Conservation (phyloP, 1,284 basidiomycete species). For the Trametes pubescens region DNA sequence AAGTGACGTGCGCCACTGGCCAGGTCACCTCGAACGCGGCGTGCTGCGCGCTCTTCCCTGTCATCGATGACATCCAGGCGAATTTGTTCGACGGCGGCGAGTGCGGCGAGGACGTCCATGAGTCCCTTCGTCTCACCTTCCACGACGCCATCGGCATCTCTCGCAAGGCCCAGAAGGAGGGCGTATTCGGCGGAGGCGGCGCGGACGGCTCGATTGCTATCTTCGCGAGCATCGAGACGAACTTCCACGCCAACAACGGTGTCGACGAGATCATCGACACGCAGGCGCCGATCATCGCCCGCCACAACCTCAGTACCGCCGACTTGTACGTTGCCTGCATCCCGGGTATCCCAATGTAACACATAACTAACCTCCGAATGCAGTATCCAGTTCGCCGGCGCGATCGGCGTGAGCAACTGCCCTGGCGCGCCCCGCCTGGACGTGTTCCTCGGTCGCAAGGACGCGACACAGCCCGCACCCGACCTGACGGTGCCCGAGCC, state of each 20-base stretch:
- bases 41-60: conserved; percentile 47
- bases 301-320: conserved; percentile 31
- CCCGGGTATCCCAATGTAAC: background rate
- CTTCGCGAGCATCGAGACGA: conserved; percentile 35
- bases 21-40: conserved; percentile 45
- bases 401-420: conserved; percentile 39
- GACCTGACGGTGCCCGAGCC: conserved; percentile 38
- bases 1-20: conserved; percentile 30
- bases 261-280: conserved; percentile 35
- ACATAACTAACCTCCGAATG: background rate
- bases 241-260: conserved; percentile 37
- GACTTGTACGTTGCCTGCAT: conserved; percentile 24
- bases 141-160: conserved; percentile 40
- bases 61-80: conserved; percentile 46
- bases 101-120: conserved; percentile 40
- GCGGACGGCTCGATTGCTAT: conserved; percentile 37
- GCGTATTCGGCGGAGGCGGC: conserved; percentile 31
- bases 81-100: conserved; percentile 44
- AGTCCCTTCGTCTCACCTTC: conserved; percentile 41
- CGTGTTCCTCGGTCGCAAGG: conserved; percentile 25
- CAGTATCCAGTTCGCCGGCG: conserved; percentile 37
- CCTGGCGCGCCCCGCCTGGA: conserved; percentile 37
- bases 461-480: conserved; percentile 36
- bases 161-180: conserved; percentile 11
- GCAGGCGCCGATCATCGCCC: conserved; percentile 29